Base-by-base conservation (phyloP, 2,329 filamentous ascomycete genomes). In the Ophiostoma australiae region DNA sequence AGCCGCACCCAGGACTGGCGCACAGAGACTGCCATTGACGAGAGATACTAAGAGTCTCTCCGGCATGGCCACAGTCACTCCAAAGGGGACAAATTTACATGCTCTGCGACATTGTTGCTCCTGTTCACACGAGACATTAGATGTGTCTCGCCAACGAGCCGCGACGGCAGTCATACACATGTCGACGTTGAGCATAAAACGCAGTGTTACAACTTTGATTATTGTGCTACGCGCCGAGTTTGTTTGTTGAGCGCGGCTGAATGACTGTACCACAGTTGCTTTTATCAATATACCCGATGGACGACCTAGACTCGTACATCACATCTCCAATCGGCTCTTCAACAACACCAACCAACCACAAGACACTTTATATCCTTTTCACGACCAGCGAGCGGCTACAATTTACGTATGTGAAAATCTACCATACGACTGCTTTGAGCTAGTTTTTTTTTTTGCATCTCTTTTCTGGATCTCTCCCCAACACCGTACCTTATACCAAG, bases 1-100 rank as follows among this genome's bases (percentile, higher is more conserved):
- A 75, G 77, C 27, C 74, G 77, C 35, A 75, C 78, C 15, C 75
- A 79, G 33, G 80, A 84, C 73, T 83, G 83, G 79, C 79, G 82
- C 73, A 76, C 79, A 72, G 74, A 70, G 68, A 17, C 70, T 31
- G 44, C 72, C 61, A 73, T 74, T 55, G 68, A 68, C 58, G 73
- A 74, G 71, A 41, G 71, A 48, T 39, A 44, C 66, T 67, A 67
- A n/a, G 39, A 17, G 10, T 3, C 35, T 66, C n/a, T 58, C 11
- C 27, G 35, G 11, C 23, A 20, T 66, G 35, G 23, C 58, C 2
- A 35, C 1, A 63, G 27, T 15, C 17, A 23, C 20, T 37, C 10
- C 35, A 20, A 39, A 1, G 11, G 33, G 4, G 63, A 33, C 27
- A n/a, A 63, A 11, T n/a, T 33, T 1, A 20, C 11, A 63, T 7